Conservation (phyloP, 805 yeast genomes). For the Lachancea mirantina region DNA sequence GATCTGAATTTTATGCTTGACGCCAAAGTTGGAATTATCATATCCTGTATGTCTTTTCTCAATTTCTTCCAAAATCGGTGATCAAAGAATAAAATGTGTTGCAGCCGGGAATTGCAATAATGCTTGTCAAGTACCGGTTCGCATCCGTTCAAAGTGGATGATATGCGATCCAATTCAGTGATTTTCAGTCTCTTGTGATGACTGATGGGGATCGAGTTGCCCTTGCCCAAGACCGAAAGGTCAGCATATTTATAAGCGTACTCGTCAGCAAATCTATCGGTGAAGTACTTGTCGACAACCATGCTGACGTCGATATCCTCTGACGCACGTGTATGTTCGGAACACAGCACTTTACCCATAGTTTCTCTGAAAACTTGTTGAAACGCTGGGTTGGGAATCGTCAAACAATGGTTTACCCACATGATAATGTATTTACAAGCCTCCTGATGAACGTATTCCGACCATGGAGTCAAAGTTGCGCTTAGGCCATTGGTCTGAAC, state of each 20-base stretch:
- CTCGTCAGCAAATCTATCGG: constrained; percentile 12
- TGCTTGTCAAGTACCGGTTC: constrained; percentile 11
- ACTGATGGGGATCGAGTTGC: constrained; percentile 30
- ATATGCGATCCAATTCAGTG: constrained; percentile 24
- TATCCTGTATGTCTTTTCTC: constrained; percentile 42
- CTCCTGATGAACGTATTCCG: constrained; percentile 46
- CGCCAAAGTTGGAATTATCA: constrained; percentile 50
- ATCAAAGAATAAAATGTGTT: constrained; percentile 51
- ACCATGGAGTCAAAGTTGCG: constrained; percentile 45
- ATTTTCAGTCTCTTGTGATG: constrained; percentile 24
- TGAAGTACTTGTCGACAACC: constrained; percentile 19
- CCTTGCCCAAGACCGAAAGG: constrained; percentile 31
- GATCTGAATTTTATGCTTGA: constrained; percentile 43
- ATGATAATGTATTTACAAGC: constrained; percentile 38
- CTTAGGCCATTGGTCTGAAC: constrained; percentile 46
- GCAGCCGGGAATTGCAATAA: constrained; percentile 43
- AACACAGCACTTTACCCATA: constrained; percentile 40
- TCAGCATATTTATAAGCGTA: constrained; percentile 23
- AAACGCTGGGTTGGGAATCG: constrained; percentile 33
- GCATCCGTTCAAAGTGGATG: constrained; percentile 20
- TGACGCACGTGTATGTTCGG: constrained; percentile 14
- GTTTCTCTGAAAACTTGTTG: constrained; percentile 35
- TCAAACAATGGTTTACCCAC: constrained; percentile 44
- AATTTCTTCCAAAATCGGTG: constrained; percentile 47
- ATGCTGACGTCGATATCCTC: constrained; percentile 22